Conservation (phyloP, 305 asterid genomes). For the Fraxinus sp. region DNA sequence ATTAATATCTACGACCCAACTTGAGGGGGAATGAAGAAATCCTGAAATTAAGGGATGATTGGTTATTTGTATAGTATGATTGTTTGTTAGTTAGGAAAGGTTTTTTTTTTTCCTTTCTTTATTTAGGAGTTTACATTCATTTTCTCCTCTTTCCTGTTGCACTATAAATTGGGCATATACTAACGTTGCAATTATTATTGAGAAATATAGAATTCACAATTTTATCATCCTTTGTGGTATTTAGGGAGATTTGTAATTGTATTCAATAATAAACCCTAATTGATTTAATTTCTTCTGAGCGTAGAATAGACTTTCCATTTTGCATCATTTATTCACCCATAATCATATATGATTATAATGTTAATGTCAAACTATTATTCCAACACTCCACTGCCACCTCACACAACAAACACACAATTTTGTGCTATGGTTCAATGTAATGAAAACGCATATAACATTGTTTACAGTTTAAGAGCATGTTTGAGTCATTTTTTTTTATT, state of each 20-base stretch:
- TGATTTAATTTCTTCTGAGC: background rate
- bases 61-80: background rate
- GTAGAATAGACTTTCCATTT: background rate
- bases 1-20: background rate
- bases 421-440: background rate
- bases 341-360: background rate
- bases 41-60: background rate
- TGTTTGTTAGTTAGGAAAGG: background rate
- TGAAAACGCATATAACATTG: background rate
- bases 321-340: background rate
- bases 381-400: background rate
- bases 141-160: background rate
- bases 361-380: background rate
- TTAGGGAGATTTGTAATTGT: background rate
- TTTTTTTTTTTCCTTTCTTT: background rate
- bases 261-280: background rate
- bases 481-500: background rate
- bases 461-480: background rate
- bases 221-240: background rate
- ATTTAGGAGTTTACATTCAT: background rate
- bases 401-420: background rate
- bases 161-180: background rate
- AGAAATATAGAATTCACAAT: background rate
- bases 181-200: background rate
- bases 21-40: background rate